phyloP scores from a whole-genome alignment of 495 filamentous ascomycete species.

The Cetradonia linearis region DNA sequence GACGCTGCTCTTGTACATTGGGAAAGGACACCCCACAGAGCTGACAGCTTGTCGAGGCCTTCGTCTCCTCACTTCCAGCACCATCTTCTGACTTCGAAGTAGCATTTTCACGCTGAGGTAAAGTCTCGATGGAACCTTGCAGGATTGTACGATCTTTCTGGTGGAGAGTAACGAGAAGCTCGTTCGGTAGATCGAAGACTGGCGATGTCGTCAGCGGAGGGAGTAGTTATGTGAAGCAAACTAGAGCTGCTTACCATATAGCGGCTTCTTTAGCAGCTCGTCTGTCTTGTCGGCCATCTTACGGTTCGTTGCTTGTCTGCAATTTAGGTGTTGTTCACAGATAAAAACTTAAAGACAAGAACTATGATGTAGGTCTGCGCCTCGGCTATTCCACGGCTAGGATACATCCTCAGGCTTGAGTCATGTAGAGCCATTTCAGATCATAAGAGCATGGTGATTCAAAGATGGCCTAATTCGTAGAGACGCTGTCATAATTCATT shows the following conservation, averaged over 20 bases:
- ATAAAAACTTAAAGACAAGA: neutral
- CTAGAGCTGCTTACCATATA: constrained; percentile 45
- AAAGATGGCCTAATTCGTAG: neutral
- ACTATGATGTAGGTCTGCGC: neutral
- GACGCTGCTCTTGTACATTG: constrained; percentile 69
- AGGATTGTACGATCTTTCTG: constrained; percentile 38
- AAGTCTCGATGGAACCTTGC: constrained; percentile 28
- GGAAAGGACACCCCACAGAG: constrained; percentile 64
- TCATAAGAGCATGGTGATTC: too few species aligned
- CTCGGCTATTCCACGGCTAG: constrained; percentile 1
- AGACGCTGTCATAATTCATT: neutral
- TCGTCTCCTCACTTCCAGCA: constrained; percentile 34
- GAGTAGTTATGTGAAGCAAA: constrained; percentile 12
- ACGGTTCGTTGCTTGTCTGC: neutral
- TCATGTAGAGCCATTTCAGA: neutral
- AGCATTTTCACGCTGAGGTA: constrained; percentile 5
- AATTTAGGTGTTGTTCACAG: neutral
- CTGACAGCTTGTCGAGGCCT: constrained; percentile 65
- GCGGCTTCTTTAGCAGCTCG: constrained; percentile 49
- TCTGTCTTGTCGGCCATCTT: constrained; percentile 31
- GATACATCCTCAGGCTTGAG: too few species aligned
- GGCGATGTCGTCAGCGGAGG: constrained; percentile 21
- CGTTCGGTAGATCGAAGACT: constrained; percentile 81
- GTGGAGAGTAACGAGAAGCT: constrained; percentile 61
- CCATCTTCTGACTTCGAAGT: constrained; percentile 25